Base-by-base conservation (phyloP, 495 filamentous ascomycete genomes). In the Hypoxylon fragiforme region DNA sequence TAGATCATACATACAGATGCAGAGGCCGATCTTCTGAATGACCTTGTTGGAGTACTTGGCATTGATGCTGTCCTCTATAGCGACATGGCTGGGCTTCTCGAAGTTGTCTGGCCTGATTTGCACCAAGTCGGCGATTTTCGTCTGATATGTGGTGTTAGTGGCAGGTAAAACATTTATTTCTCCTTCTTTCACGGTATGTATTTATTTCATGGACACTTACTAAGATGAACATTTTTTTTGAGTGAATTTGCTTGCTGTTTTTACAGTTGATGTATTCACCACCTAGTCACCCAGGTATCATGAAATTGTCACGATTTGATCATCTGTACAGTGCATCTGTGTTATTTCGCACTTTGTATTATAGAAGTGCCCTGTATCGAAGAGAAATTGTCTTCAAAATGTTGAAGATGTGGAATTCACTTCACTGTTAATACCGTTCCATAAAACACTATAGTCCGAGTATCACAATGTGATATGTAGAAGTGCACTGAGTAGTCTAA, bases 61-160 rank as follows among this genome's bases (percentile, higher is more conserved):
- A 62, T 97, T 96, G 73, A 98, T 91, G 56, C 88, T 90, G 69
- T 97, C 91, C 70, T 96, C 89, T 52, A 98, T 85, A 1, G 89
- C 89, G 26, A 86, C 79, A 4, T 77, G 74, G 61, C 88, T 91
- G 39, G 84, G 79, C 62, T 91, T 92, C 28, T 82, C 75, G 65
- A 97, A 94, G 63, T 96, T 88, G 63, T 89, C 77, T 1, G 94
- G 94, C 7, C 78, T 75, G 70, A 98, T 94, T 73, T 94, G 87
- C 45, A 98, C 88, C 57, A 97, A 79, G 76, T 98, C 94, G 51
- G 88, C 83, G 57, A 98, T 84, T 32, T 90, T 82, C 21, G 80
- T 81, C 81, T 84, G 22, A n/a, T n/a, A n/a, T n/a, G n/a, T n/a
- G n/a, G 43, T 42, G 28, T 19, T 13, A 19, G 8, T 12, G 7